Evolutionary conservation across 768 basidiomycete species (phyloP), one percentile per base, ranked within the genome.

Genomic region (Tricholoma saponaceum): DNA sequence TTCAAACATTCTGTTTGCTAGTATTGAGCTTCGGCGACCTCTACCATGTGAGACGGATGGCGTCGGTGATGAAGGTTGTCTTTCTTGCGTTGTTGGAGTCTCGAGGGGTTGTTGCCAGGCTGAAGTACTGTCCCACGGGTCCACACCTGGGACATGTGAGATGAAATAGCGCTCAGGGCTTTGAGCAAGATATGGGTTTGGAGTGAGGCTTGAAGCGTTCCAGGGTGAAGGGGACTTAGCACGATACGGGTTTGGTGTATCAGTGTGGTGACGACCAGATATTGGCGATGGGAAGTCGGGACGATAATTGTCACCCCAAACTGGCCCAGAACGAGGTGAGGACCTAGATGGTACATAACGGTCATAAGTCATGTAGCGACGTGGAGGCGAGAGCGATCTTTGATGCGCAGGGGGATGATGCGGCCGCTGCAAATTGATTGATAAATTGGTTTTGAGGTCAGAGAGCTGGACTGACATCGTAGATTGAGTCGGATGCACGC

Each of bases 1-100:
- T 66, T 90, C 89, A 65, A 90, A 84, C 76, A 84, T 82, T 61
- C 86, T 77, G 58, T 69, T 67, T 25, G 74, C 71, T 52, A 70
- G 60, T 52, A 66, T 63, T 23, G 68, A 70, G 46, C 76, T 74
- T 44, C 72, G 70, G 35, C 68, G 67, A 43, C 61, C 59, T 57
- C 70, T 65, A 30, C 69, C 68, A 53, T 69, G 66, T 12, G 66
- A 62, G 20, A 58, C 60, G 16, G 69, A 65, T 5, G 70, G 59
- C 10, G 69, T 70, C 32, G 78, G 76, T 5, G 78, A 78, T 13
- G 69, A 52, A 7, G 76, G 74, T 22, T 78, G 72, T 61, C 80
- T 73, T 33, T 83, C 79, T 14, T 73, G 66, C 76, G 77, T 78
- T 28, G 65, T 51, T 51, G 70, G 58, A 59, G 70, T 57, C 33